A percentile compares a stretch with the other conserved stretches of the same genome.
Conservation (phyloP, 2,329 filamentous ascomycete genomes). For the Colletotrichum cordylinicola region DNA sequence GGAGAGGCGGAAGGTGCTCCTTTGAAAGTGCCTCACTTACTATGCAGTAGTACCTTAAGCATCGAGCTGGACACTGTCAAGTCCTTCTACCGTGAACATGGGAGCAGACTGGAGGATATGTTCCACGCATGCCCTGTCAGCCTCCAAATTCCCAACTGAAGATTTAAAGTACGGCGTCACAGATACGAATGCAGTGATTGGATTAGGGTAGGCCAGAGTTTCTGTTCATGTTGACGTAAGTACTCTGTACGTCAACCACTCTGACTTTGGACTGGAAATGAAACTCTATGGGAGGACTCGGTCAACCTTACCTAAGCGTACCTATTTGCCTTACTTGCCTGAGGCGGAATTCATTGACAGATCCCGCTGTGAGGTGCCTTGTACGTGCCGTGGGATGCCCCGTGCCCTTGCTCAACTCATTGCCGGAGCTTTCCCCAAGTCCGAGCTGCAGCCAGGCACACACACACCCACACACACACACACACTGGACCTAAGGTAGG, state of each 20-base stretch:
- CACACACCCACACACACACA: background rate
- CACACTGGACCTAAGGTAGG: background rate
- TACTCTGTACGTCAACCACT: background rate
- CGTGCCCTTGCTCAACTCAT: background rate
- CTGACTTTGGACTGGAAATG: background rate
- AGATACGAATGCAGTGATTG: no score
- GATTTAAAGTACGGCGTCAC: background rate
- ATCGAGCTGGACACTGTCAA: no score
- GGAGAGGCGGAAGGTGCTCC: background rate
- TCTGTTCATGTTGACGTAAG: background rate
- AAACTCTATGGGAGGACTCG: background rate
- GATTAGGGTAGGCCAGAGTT: background rate
- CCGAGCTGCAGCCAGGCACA: slow-evolving; percentile 7
- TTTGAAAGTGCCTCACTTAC: no score
- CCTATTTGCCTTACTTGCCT: background rate
- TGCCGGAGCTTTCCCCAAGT: slow-evolving; percentile 3
- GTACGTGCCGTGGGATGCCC: background rate
- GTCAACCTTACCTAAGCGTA: background rate
- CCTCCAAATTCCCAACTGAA: background rate
- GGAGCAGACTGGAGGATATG: background rate
- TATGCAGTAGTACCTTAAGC: no score
- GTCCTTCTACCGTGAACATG: no score
- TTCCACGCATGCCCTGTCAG: background rate
- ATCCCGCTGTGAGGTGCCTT: background rate
- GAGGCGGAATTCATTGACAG: slow-evolving; percentile 7